Base-by-base conservation (phyloP, 805 yeast genomes). In the Starmerella vaccinii region DNA sequence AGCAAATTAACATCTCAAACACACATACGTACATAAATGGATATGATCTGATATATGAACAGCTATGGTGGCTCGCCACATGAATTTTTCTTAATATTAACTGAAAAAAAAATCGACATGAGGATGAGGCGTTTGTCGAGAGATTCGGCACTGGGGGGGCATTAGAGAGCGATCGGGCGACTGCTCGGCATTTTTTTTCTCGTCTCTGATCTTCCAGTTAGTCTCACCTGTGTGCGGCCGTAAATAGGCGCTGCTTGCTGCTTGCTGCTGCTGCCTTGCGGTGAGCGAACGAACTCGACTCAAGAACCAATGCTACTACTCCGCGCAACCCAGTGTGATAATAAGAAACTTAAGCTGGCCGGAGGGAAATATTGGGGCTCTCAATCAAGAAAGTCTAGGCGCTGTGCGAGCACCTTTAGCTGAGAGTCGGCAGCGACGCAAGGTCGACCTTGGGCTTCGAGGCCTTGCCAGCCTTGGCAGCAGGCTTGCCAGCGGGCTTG, bases 401-500 rank as follows among this genome's bases (percentile, higher is more conserved):
- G 7, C 19, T 9, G 23, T 5, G 7, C 19, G 7, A n/a, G 16
- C 6, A 5, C 3, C 46, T 33, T 47, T 54, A 55, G 32, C 49
- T 49, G 13, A 59, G 55, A 46, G 49, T 53, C 47, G 62, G 61
- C 52, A 60, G 56, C 49, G 54, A 49, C 53, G 45, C 44, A 24
- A 60, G 47, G 56, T 55, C 55, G 51, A 57, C 34, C 48, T 50
- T 48, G 40, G 50, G 27, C 50, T 42, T 44, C 47, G 46, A 46
- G 26, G 21, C 41, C 59, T 67, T 66, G 51, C 61, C 55, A 55
- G 64, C 59, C 38, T 33, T 39, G 43, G 24, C 46, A 30, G 34
- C 10, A 41, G 27, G 46, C 50, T 42, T 44, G 47, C 46, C 52
- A n/a, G 21, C 46, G 16, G 35, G 8, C 49, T 32, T 15, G 51